Evolutionary conservation across 2,329 filamentous ascomycete species (phyloP).

Genomic region (Emergomyces orientalis): DNA sequence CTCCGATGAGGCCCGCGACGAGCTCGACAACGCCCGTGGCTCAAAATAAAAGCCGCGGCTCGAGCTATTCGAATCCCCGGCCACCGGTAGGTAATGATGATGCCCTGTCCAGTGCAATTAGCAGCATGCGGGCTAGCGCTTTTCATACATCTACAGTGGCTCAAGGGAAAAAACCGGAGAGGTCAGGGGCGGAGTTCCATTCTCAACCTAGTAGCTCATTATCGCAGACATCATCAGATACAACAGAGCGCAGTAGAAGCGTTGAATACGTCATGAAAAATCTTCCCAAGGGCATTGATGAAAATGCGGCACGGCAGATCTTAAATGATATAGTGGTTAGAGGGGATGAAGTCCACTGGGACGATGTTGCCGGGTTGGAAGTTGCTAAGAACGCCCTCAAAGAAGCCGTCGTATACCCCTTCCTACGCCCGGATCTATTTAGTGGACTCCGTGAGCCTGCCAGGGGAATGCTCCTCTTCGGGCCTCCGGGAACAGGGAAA

Average conservation of each 20-base stretch:
- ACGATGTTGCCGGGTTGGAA: slow-evolving; percentile 83
- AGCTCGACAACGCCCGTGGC: not conserved
- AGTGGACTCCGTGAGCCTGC: slow-evolving; percentile 91
- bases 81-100: slow-evolving; percentile 7
- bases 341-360: slow-evolving; percentile 91
- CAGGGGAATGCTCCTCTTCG: slow-evolving; percentile 89
- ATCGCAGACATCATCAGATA: slow-evolving; percentile 25
- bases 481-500: slow-evolving; percentile 94
- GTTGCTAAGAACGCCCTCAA: slow-evolving; percentile 84
- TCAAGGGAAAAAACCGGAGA: slow-evolving; percentile 23
- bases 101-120: slow-evolving; percentile 3
- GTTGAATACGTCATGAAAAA: slow-evolving; percentile 62
- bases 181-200: slow-evolving; percentile 22
- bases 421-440: slow-evolving; percentile 88
- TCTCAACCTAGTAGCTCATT: not conserved
- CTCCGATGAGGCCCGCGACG: not conserved
- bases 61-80: slow-evolving; percentile 13
- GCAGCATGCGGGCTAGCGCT: not conserved
- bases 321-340: slow-evolving; percentile 92
- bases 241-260: slow-evolving; percentile 46
- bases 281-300: slow-evolving; percentile 72
- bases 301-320: slow-evolving; percentile 76
- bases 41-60: not conserved
- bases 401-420: slow-evolving; percentile 94
- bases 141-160: not conserved